Conservation (phyloP, 306 rosid species). For the Rosa lucieae region DNA sequence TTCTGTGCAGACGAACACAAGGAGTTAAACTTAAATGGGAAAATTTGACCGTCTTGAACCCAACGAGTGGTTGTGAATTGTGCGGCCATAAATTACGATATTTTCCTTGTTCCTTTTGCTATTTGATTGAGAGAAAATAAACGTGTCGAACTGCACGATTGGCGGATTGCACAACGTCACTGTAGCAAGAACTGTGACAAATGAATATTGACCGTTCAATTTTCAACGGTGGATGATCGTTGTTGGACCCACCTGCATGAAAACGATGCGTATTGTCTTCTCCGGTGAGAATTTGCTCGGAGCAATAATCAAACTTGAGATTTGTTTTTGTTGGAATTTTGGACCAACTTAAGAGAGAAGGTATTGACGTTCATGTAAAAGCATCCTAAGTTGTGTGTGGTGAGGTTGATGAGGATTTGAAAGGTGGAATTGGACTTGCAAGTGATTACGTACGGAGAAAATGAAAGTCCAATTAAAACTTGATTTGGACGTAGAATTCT, state of each 20-base stretch:
- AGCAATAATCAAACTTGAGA: not conserved
- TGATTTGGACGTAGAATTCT: too few species aligned
- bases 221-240: not conserved
- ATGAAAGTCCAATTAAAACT: too few species aligned
- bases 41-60: not conserved
- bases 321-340: not conserved
- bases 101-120: too few species aligned
- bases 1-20: not conserved
- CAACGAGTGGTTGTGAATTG: not conserved
- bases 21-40: not conserved
- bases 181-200: not conserved
- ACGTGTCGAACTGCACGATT: slow-evolving; percentile 31
- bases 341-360: not conserved
- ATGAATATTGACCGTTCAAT: not conserved
- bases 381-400: not conserved
- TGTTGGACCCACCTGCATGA: slow-evolving; percentile 4
- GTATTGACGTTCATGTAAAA: not conserved
- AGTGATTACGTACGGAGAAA: too few species aligned
- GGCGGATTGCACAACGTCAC: slow-evolving; percentile 23
- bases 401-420: too few species aligned
- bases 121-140: not conserved
- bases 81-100: too few species aligned
- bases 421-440: too few species aligned
- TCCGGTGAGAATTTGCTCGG: not conserved
- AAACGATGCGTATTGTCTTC: not conserved